Conservation (phyloP, 495 filamentous ascomycete species). For the Physcia stellaris region DNA sequence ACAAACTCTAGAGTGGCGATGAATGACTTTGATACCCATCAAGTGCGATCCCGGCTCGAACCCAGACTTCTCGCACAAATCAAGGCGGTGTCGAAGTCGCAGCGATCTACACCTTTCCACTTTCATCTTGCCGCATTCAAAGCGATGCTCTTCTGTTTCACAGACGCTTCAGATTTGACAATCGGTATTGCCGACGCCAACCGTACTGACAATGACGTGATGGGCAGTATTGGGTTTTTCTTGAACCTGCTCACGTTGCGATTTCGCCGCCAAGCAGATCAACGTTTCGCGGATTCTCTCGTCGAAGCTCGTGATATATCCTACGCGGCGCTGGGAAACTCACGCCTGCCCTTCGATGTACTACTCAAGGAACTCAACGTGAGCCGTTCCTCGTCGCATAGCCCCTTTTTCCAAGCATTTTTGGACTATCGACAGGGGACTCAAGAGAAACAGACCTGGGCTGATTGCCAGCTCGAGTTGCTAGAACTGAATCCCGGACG, state of each 20-base stretch:
- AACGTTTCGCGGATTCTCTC: slow-evolving; percentile 3
- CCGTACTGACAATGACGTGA: slow-evolving; percentile 1
- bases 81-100: neutral
- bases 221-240: slow-evolving; percentile 23
- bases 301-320: slow-evolving; percentile 10
- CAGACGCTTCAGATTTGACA: slow-evolving; percentile 19
- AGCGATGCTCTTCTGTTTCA: slow-evolving; percentile 17
- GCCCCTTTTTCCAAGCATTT: slow-evolving; percentile 26
- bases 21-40: slow-evolving; percentile 1
- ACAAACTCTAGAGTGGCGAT: slow-evolving; percentile 1
- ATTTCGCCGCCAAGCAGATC: slow-evolving; percentile 11
- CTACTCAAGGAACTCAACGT: slow-evolving; percentile 26
- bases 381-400: slow-evolving; percentile 20
- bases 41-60: slow-evolving; percentile 1
- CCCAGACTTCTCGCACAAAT: neutral
- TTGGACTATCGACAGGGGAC: slow-evolving; percentile 24
- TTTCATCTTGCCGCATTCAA: slow-evolving; percentile 26
- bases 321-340: slow-evolving; percentile 19
- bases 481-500: slow-evolving; percentile 1
- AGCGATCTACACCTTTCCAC: slow-evolving; percentile 23
- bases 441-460: slow-evolving; percentile 1
- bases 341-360: slow-evolving; percentile 30
- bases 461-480: slow-evolving; percentile 3
- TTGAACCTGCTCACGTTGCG: slow-evolving; percentile 35
- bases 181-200: slow-evolving; percentile 32